Evolutionary conservation across 257 asterid species (phyloP).

Genomic region (Rauvolfia tetraphylla): DNA sequence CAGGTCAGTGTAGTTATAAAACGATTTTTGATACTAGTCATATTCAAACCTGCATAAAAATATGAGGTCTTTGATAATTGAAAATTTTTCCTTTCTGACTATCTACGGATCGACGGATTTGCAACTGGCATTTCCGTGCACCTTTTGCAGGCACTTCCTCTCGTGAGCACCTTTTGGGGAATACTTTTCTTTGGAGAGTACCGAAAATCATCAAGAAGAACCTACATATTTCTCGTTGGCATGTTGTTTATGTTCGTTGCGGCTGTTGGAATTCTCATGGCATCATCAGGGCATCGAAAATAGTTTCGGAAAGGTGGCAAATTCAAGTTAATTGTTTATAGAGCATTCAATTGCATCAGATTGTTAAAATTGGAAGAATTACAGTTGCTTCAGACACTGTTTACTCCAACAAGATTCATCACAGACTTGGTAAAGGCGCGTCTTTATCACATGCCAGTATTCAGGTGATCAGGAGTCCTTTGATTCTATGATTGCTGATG

Average conservation of each 20-base stretch:
- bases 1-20: constrained; percentile 48
- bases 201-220: constrained; percentile 69
- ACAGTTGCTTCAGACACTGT: background rate
- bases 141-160: constrained; percentile 69
- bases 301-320: constrained; percentile 2
- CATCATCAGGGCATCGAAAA: constrained; percentile 77
- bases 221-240: constrained; percentile 51
- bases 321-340: background rate
- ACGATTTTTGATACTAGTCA: background rate
- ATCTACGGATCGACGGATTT: background rate
- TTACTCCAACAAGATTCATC: background rate
- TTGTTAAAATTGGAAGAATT: background rate
- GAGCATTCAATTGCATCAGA: background rate
- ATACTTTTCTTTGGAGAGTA: constrained; percentile 73
- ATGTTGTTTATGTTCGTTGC: constrained; percentile 77
- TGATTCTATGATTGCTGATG: background rate
- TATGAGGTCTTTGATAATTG: background rate
- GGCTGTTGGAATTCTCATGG: constrained; percentile 89
- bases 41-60: background rate
- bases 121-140: background rate
- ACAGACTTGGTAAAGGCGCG: background rate
- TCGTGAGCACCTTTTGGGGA: constrained; percentile 96
- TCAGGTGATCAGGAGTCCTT: background rate
- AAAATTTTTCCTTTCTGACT: background rate
- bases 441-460: background rate